A percentile compares a stretch with the other conserved stretches of the same genome.
phyloP scores from a whole-genome alignment of 2,329 filamentous ascomycete genomes.

The Ascocoryne sarcoides region DNA sequence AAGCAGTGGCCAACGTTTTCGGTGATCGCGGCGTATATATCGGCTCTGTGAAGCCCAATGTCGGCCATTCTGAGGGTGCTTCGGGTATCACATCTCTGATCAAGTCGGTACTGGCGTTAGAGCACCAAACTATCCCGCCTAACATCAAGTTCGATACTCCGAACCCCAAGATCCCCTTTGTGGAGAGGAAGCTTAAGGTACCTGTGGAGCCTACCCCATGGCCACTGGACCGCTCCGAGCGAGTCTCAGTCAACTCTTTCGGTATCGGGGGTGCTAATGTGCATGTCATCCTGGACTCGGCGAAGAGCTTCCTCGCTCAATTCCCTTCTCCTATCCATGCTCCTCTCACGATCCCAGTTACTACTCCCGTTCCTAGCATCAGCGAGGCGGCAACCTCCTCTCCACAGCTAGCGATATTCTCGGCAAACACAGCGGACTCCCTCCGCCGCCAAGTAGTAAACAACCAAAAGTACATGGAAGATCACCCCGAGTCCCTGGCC shows the following conservation, averaged over 20 bases:
- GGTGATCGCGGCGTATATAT: conserved; percentile 9
- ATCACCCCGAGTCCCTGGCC: background rate
- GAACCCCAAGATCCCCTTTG: conserved; percentile 26
- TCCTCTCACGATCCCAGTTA: background rate
- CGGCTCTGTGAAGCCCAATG: conserved; percentile 29
- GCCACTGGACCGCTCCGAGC: conserved; percentile 31
- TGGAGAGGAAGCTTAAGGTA: conserved; percentile 24
- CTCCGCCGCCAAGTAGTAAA: background rate
- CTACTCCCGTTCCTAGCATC: background rate
- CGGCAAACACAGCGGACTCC: background rate
- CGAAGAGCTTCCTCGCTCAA: background rate
- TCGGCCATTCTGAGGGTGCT: conserved; percentile 29
- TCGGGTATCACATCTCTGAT: conserved; percentile 31
- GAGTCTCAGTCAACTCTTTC: conserved; percentile 32
- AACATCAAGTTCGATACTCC: conserved; percentile 30
- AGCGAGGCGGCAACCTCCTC: background rate
- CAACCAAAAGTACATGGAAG: background rate
- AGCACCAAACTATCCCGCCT: conserved; percentile 33
- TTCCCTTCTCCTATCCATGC: background rate
- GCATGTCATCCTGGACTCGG: conserved; percentile 21
- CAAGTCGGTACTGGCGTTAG: conserved; percentile 32
- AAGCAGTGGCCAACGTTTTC: conserved; percentile 1
- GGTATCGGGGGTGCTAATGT: conserved; percentile 24
- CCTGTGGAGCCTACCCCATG: conserved; percentile 18
- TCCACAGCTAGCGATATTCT: background rate